A percentile compares a stretch with the other conserved stretches of the same genome.
phyloP scores from a whole-genome alignment of 768 basidiomycete species.

The Podaxis rugospora region DNA sequence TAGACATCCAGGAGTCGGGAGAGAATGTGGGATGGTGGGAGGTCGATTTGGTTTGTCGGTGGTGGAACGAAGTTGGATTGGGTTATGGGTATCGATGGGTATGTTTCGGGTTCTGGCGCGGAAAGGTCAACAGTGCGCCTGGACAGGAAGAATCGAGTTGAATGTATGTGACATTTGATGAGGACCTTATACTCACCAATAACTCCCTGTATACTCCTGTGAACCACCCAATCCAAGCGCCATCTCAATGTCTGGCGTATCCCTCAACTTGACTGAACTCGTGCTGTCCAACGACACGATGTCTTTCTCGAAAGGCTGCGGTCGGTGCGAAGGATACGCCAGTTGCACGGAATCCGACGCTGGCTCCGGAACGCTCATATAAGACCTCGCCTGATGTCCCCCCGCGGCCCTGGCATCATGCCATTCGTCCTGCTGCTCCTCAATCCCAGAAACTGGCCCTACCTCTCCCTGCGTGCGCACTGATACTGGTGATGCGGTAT shows the following conservation, averaged over 20 bases:
- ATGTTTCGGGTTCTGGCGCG: constrained; percentile 8
- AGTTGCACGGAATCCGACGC: background rate
- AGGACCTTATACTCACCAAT: constrained; percentile 10
- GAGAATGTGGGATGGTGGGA: constrained; percentile 22
- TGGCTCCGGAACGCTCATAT: background rate
- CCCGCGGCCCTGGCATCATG: background rate
- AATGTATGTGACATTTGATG: background rate
- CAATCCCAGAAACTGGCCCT: background rate
- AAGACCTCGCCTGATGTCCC: background rate
- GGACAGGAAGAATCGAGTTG: background rate
- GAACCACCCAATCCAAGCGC: constrained; percentile 1
- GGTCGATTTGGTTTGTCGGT: constrained; percentile 14
- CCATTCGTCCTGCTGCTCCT: background rate
- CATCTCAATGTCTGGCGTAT: background rate
- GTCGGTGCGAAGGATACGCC: background rate
- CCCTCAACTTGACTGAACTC: background rate
- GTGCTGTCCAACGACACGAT: background rate
- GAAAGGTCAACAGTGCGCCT: constrained; percentile 16
- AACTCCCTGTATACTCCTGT: constrained; percentile 13
- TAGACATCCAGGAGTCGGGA: constrained; percentile 22
- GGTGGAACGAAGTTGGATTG: constrained; percentile 2
- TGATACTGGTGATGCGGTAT: background rate
- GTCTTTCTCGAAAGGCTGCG: background rate
- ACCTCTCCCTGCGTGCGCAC: background rate
- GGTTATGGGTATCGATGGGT: constrained; percentile 7